These are phyloP conservation scores for Cytospora piceae DNA, from an alignment of 2,329 filamentous ascomycete species.

Conservation along the genomic window DNA sequence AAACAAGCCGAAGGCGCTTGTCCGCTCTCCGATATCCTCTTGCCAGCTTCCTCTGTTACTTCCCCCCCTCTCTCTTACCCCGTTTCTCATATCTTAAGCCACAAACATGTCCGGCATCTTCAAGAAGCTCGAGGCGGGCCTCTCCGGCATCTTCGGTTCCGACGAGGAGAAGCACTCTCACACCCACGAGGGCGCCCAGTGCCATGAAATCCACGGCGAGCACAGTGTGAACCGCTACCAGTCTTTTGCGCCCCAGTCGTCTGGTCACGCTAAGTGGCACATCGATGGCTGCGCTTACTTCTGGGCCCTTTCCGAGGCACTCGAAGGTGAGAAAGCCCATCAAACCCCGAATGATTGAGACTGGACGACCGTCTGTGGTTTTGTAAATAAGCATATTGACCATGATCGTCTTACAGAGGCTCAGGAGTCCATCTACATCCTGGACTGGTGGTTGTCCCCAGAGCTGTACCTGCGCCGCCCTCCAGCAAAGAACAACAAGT, in stretches of 20 bases:
- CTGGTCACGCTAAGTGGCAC: conserved; percentile 83
- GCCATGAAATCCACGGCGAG: conserved; percentile 46
- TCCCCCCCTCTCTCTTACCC: conserved; percentile 7
- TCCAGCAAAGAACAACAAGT: conserved; percentile 78
- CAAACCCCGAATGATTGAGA: neutral
- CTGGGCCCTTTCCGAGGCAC: conserved; percentile 78
- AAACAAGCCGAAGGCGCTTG: conserved; percentile 12
- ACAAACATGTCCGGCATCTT: conserved; percentile 44
- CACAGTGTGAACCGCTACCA: conserved; percentile 58
- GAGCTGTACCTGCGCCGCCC: conserved; percentile 87
- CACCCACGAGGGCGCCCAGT: conserved; percentile 46
- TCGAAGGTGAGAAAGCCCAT: conserved; percentile 58
- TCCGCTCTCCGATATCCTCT: conserved; percentile 2
- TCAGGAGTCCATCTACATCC: conserved; percentile 77
- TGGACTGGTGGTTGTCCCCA: conserved; percentile 90
- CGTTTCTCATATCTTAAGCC: conserved; percentile 35
- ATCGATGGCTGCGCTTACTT: conserved; percentile 85
- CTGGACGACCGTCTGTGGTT: neutral
- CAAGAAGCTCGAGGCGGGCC: conserved; percentile 48
- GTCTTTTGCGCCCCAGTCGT: conserved; percentile 74
- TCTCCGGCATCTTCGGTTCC: conserved; percentile 44
- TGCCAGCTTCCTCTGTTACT: neutral
- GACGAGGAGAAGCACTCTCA: conserved; percentile 50
- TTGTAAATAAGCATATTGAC: neutral
- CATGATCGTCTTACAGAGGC: conserved; percentile 54